These are phyloP conservation scores for Cutaneotrichosporon sp. DNA, from an alignment of 1,284 basidiomycete species.

Conservation along the genomic window DNA sequence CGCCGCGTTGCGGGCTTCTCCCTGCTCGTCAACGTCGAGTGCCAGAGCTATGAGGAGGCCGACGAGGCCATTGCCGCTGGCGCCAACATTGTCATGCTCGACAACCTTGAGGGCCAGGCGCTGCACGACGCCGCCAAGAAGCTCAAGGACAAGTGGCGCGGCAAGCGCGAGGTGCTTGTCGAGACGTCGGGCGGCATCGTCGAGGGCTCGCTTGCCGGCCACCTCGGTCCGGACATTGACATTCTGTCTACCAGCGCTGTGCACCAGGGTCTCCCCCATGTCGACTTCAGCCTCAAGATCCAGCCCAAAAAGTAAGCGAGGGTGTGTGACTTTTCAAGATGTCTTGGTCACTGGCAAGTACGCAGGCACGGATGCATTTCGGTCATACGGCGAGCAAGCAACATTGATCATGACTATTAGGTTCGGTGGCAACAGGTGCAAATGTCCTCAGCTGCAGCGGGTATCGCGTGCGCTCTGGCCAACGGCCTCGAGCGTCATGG, in stretches of 20 bases:
- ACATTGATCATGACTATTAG: too few relatives aligned
- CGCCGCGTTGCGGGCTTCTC: slow-evolving; percentile 88
- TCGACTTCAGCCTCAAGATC: slow-evolving; percentile 73
- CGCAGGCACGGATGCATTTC: too few relatives aligned
- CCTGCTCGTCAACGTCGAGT: slow-evolving; percentile 90
- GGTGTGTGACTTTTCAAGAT: too few relatives aligned
- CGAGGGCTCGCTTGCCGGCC: slow-evolving; percentile 57
- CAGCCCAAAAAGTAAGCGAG: slow-evolving; percentile 10
- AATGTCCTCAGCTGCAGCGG: too few relatives aligned
- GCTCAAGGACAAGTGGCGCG: slow-evolving; percentile 59
- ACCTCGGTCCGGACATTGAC: slow-evolving; percentile 67
- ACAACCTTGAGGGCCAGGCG: slow-evolving; percentile 79
- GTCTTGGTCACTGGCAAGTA: too few relatives aligned
- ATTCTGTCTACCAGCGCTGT: slow-evolving; percentile 88
- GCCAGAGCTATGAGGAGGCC: slow-evolving; percentile 79
- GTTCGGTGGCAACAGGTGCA: too few relatives aligned
- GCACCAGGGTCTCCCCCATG: slow-evolving; percentile 76
- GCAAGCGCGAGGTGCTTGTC: slow-evolving; percentile 70
- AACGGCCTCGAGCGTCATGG: background rate
- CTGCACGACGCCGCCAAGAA: slow-evolving; percentile 63
- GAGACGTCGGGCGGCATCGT: slow-evolving; percentile 92
- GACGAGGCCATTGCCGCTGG: slow-evolving; percentile 94
- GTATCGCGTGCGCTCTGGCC: too few relatives aligned
- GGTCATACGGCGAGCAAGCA: too few relatives aligned
- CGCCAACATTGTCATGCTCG: slow-evolving; percentile 96